phyloP scores from a whole-genome alignment of 306 rosid genomes.

The Quercus wislizeni region DNA sequence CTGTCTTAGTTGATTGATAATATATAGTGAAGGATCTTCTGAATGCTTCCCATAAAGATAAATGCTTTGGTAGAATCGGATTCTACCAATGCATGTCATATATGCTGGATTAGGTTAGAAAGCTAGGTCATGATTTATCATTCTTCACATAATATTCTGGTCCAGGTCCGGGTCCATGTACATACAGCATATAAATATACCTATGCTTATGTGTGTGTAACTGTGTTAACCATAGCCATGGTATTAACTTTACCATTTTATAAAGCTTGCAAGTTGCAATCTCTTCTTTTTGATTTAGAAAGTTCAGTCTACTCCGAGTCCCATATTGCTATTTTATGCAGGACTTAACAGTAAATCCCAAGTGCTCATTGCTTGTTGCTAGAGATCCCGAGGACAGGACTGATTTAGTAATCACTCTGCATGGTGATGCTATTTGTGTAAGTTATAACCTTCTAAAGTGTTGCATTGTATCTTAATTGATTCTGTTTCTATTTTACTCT shows the following conservation, averaged over 20 bases:
- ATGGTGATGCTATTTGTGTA: conserved; percentile 83
- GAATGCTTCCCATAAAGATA: background rate
- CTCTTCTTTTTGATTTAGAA: background rate
- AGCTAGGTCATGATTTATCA: background rate
- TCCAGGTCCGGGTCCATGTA: too few relatives aligned
- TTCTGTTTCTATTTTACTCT: background rate
- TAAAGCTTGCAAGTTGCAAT: background rate
- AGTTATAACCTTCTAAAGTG: conserved; percentile 37
- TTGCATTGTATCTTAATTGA: background rate
- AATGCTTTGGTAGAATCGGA: background rate
- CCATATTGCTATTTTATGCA: conserved; percentile 29
- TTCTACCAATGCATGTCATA: background rate
- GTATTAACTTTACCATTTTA: background rate
- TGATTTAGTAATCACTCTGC: conserved; percentile 79
- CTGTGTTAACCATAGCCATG: too few relatives aligned
- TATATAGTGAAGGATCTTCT: background rate
- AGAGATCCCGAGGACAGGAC: conserved; percentile 92
- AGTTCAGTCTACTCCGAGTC: background rate
- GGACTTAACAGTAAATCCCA: conserved; percentile 71
- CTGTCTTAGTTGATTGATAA: background rate
- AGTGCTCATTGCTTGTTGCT: conserved; percentile 88
- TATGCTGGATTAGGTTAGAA: background rate
- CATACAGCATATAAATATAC: too few relatives aligned
- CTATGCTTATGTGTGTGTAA: too few relatives aligned
- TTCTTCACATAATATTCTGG: too few relatives aligned